Evolutionary conservation across 345 rosid genomes (phyloP).

Genomic region (Eucalyptus regnans): DNA sequence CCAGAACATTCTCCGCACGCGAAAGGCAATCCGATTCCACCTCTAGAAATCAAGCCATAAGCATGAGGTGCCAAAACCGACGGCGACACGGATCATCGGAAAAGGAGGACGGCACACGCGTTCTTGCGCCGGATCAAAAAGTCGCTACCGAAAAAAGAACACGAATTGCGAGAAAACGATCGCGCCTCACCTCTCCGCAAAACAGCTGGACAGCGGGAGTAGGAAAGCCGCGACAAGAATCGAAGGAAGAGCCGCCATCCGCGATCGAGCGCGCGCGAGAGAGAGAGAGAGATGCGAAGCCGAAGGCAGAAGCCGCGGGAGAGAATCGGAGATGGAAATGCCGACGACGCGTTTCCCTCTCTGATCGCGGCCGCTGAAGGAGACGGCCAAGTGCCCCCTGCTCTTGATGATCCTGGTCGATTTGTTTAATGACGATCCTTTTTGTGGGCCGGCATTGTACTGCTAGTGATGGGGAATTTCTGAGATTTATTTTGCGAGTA

Average conservation of each 20-base stretch:
- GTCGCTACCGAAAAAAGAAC: not conserved
- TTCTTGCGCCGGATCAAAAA: not conserved
- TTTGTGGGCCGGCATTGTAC: rapidly evolving
- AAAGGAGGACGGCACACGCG: not conserved
- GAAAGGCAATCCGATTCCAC: not conserved
- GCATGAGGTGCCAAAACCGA: not conserved
- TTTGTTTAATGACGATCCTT: not conserved
- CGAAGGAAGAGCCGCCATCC: not conserved
- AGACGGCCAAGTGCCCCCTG: not conserved
- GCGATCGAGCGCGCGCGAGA: not conserved
- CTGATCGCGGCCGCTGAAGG: not conserved
- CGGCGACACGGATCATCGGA: not conserved
- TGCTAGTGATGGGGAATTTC: not conserved
- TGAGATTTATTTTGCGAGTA: not conserved
- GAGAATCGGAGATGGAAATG: not conserved
- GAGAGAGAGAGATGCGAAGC: not conserved
- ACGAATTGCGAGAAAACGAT: not conserved
- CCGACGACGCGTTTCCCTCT: not conserved
- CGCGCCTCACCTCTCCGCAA: not conserved
- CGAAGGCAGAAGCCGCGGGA: not conserved
- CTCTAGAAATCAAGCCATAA: not conserved
- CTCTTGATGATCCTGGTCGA: rapidly evolving
- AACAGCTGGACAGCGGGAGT: not conserved
- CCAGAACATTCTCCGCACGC: not conserved
- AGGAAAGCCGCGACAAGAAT: not conserved